phyloP scores from a whole-genome alignment of 2,329 filamentous ascomycete species.

The Daldinia sp. region DNA sequence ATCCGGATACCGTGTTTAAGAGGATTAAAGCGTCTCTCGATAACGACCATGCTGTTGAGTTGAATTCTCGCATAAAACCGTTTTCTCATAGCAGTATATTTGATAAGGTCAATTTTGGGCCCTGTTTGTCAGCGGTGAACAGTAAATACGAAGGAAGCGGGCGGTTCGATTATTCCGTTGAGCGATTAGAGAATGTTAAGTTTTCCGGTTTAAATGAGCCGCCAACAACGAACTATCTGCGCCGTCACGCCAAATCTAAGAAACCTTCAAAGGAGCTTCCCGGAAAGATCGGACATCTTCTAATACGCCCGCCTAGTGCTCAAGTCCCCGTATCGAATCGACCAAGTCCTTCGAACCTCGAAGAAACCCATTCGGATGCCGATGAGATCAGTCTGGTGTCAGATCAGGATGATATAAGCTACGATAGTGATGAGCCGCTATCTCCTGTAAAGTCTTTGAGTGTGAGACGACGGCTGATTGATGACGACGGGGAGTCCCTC shows the following conservation, averaged over 20 bases:
- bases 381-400: slow-evolving; percentile 62
- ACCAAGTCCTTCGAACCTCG: slow-evolving; percentile 51
- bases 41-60: slow-evolving; percentile 36
- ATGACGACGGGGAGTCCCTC: slow-evolving; percentile 64
- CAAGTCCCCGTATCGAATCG: slow-evolving; percentile 49
- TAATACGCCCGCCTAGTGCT: slow-evolving; percentile 50
- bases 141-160: slow-evolving; percentile 67
- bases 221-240: slow-evolving; percentile 58
- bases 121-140: slow-evolving; percentile 61
- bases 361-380: slow-evolving; percentile 54
- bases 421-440: slow-evolving; percentile 57
- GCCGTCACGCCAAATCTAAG: slow-evolving; percentile 55
- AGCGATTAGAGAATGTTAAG: slow-evolving; percentile 46
- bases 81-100: slow-evolving; percentile 58
- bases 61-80: slow-evolving; percentile 39
- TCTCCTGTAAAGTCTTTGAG: slow-evolving; percentile 59
- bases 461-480: slow-evolving; percentile 52
- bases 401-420: slow-evolving; percentile 64
- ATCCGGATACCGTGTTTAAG: slow-evolving; percentile 66
- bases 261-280: slow-evolving; percentile 50
- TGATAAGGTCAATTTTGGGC: slow-evolving; percentile 63
- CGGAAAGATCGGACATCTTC: slow-evolving; percentile 48
- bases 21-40: slow-evolving; percentile 60
- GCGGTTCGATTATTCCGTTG: slow-evolving; percentile 57
- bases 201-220: slow-evolving; percentile 47